phyloP scores from a whole-genome alignment of 73 alveolate genomes.

The Urostyla sp. region DNA sequence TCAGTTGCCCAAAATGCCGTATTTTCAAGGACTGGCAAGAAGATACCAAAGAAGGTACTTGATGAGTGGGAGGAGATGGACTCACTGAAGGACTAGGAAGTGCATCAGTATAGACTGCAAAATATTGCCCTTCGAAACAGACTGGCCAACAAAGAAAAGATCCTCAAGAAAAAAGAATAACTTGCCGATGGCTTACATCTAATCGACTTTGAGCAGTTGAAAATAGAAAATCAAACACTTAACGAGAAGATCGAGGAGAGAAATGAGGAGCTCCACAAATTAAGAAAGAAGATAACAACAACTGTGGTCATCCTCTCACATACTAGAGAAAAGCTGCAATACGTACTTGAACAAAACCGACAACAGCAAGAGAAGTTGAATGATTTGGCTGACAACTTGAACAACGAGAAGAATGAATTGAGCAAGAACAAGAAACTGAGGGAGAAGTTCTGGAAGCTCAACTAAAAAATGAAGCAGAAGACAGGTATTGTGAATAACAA shows the following conservation, averaged over 20 bases:
- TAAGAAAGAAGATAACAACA: conserved; percentile 89
- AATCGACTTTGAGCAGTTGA: conserved; percentile 96
- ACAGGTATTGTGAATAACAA: conserved; percentile 87
- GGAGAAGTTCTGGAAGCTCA: conserved; percentile 77
- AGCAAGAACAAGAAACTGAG: conserved; percentile 82
- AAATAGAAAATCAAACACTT: conserved; percentile 95
- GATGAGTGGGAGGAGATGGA: conserved; percentile 71
- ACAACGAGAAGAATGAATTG: conserved; percentile 83
- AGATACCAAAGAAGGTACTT: conserved; percentile 52
- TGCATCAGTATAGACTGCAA: conserved; percentile 79
- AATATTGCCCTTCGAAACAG: conserved; percentile 89
- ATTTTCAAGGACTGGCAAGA: conserved; percentile 91
- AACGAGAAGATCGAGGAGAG: conserved; percentile 98
- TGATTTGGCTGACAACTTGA: conserved; percentile 73
- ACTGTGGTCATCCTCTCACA: conserved; percentile 94
- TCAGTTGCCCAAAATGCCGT: conserved; percentile 95
- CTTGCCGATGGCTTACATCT: conserved; percentile 97
- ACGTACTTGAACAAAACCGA: conserved; percentile 83
- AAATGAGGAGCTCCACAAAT: conserved; percentile 95
- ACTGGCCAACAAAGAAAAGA: conserved; percentile 87
- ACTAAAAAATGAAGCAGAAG: conserved; percentile 76
- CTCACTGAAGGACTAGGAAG: conserved; percentile 67
- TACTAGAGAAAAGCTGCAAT: conserved; percentile 92
- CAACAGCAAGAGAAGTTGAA: conserved; percentile 71
- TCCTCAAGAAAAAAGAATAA: conserved; percentile 95